These are phyloP conservation scores for Zygosaccharomyces sapae DNA, from an alignment of 1,139 yeast species.

Conservation along the genomic window DNA sequence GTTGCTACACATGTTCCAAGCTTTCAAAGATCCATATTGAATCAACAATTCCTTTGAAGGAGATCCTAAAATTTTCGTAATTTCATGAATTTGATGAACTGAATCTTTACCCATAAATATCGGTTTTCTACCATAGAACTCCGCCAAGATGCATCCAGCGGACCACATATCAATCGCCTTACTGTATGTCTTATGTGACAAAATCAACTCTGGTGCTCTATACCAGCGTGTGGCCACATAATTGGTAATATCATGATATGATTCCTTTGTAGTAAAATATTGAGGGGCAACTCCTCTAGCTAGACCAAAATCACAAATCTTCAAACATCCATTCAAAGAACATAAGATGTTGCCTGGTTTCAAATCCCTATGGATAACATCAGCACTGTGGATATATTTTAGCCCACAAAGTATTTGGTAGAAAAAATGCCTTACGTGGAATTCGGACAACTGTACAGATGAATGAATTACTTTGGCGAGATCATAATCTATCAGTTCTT, in stretches of 20 bases:
- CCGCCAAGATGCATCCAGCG: slow-evolving; percentile 74
- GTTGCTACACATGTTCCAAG: slow-evolving; percentile 41
- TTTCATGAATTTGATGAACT: slow-evolving; percentile 58
- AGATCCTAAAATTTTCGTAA: slow-evolving; percentile 59
- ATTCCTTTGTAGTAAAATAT: slow-evolving; percentile 37
- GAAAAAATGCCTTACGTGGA: slow-evolving; percentile 68
- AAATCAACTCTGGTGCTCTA: slow-evolving; percentile 84
- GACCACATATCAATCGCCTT: slow-evolving; percentile 78
- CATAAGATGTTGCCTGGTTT: slow-evolving; percentile 83
- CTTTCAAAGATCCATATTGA: slow-evolving; percentile 37
- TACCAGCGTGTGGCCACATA: slow-evolving; percentile 97
- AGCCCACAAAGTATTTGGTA: slow-evolving; percentile 80
- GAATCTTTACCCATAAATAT: slow-evolving; percentile 68
- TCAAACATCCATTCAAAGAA: slow-evolving; percentile 63
- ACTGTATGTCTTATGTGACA: slow-evolving; percentile 52
- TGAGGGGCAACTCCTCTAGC: slow-evolving; percentile 67
- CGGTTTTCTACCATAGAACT: slow-evolving; percentile 67
- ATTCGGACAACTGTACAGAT: slow-evolving; percentile 72
- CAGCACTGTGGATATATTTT: slow-evolving; percentile 80
- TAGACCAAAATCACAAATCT: slow-evolving; percentile 84
- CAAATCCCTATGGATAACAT: slow-evolving; percentile 77
- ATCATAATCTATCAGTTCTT: slow-evolving; percentile 78
- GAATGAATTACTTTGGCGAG: slow-evolving; percentile 74
- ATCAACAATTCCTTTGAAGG: slow-evolving; percentile 46
- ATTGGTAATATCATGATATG: slow-evolving; percentile 54